Conservation (phyloP, 2,329 filamentous ascomycete genomes). For the Metarhizium rileyi region DNA sequence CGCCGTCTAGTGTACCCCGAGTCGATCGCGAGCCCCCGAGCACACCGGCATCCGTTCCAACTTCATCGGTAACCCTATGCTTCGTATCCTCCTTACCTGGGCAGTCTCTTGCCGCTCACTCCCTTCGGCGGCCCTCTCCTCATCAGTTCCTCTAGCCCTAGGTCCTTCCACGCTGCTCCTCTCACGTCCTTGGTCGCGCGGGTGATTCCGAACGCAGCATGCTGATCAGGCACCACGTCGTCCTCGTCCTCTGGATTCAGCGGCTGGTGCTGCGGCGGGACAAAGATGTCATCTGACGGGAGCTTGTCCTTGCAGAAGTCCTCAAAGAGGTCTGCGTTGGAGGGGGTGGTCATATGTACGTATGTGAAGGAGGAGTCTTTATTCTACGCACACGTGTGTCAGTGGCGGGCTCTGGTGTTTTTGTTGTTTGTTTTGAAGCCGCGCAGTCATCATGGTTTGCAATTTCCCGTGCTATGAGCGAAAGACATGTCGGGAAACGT, state of each 20-base stretch:
- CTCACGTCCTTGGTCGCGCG: conserved; percentile 63
- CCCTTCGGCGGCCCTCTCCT: conserved; percentile 37
- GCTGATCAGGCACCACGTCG: conserved; percentile 79
- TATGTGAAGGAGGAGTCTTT: conserved; percentile 70
- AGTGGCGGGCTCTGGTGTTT: background rate
- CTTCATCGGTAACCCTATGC: too few relatives aligned
- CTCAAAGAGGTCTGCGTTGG: conserved; percentile 71
- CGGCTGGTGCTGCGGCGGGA: conserved; percentile 70
- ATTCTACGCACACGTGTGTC: conserved; percentile 31
- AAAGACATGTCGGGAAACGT: background rate
- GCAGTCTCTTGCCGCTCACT: conserved; percentile 7
- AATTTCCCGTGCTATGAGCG: too few relatives aligned
- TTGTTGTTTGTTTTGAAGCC: background rate
- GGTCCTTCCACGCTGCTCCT: conserved; percentile 70
- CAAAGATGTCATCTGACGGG: conserved; percentile 71
- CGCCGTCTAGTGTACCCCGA: too few relatives aligned
- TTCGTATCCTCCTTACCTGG: too few relatives aligned
- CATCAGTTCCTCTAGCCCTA: conserved; percentile 65
- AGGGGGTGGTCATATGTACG: conserved; percentile 60
- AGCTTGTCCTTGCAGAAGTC: conserved; percentile 62
- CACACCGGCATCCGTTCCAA: too few relatives aligned
- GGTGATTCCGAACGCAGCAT: conserved; percentile 79
- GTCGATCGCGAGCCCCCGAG: too few relatives aligned
- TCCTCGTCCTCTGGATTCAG: conserved; percentile 84
- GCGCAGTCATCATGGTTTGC: too few relatives aligned